phyloP scores from a whole-genome alignment of 352 stramenopile genomes.

The Globisporangium acanthophoron region DNA sequence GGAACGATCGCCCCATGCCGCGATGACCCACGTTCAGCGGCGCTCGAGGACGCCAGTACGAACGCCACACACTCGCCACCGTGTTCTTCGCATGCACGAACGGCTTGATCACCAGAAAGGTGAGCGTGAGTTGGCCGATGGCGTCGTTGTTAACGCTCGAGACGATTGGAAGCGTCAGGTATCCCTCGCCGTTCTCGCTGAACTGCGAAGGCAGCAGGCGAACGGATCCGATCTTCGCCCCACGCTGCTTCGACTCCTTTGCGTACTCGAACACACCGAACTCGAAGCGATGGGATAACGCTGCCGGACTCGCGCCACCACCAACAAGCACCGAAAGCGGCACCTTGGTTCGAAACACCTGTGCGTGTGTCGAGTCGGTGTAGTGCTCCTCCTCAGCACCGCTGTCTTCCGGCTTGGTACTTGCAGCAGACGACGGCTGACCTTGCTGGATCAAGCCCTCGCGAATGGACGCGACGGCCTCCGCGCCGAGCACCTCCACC shows the following conservation, averaged over 20 bases:
- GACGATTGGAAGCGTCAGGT: slow-evolving; percentile 52
- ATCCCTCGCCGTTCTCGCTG: slow-evolving; percentile 39
- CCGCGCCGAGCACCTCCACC: slow-evolving; percentile 25
- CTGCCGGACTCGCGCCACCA: neutral
- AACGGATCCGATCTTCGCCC: slow-evolving; percentile 27
- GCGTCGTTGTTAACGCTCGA: slow-evolving; percentile 11
- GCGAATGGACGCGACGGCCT: slow-evolving; percentile 25
- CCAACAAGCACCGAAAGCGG: slow-evolving; percentile 10
- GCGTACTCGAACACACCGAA: slow-evolving; percentile 34
- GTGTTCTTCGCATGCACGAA: slow-evolving; percentile 57
- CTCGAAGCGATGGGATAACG: slow-evolving; percentile 27
- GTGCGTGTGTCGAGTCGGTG: slow-evolving; percentile 31
- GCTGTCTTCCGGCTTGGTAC: too few relatives aligned
- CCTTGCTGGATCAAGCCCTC: slow-evolving; percentile 32
- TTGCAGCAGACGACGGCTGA: neutral
- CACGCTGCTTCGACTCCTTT: slow-evolving; percentile 12
- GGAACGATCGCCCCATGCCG: slow-evolving; percentile 72
- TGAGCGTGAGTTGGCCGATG: slow-evolving; percentile 43
- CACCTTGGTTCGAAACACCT: slow-evolving; percentile 49
- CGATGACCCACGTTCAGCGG: slow-evolving; percentile 64
- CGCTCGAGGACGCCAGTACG: slow-evolving; percentile 54
- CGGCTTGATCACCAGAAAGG: slow-evolving; percentile 47
- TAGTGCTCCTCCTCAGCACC: slow-evolving; percentile 12
- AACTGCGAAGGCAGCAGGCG: slow-evolving; percentile 49
- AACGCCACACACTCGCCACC: slow-evolving; percentile 48